phyloP scores from a whole-genome alignment of 2,329 filamentous ascomycete genomes.

The Exophiala calicioides region DNA sequence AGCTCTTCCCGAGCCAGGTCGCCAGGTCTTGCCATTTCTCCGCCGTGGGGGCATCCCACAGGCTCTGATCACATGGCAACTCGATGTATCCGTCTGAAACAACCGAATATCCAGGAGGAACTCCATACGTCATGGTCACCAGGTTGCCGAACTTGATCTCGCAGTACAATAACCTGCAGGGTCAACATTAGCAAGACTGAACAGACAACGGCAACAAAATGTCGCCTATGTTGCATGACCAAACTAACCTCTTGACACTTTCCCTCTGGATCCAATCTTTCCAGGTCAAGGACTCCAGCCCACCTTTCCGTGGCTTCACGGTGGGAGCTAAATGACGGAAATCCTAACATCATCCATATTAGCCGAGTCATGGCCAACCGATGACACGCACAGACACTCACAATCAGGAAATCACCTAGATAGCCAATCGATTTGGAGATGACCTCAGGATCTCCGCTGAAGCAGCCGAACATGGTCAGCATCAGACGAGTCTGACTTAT shows the following conservation, averaged over 20 bases:
- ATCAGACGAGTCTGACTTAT: slow-evolving; percentile 36
- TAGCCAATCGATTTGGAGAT: slow-evolving; percentile 29
- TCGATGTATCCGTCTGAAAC: slow-evolving; percentile 39
- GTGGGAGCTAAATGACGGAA: slow-evolving; percentile 18
- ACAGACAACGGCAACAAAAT: too few relatives aligned
- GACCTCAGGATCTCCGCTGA: slow-evolving; percentile 33
- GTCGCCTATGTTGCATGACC: too few relatives aligned
- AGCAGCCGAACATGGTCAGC: slow-evolving; percentile 34
- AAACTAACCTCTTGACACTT: slow-evolving; percentile 31
- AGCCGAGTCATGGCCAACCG: too few relatives aligned
- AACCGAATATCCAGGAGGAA: slow-evolving; percentile 36
- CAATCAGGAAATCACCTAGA: slow-evolving; percentile 24
- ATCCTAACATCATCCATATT: slow-evolving; percentile 15
- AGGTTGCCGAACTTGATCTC: slow-evolving; percentile 38
- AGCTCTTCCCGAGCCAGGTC: slow-evolving; percentile 5
- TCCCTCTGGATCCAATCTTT: slow-evolving; percentile 36
- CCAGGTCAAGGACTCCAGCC: slow-evolving; percentile 28
- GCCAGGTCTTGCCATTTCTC: slow-evolving; percentile 33
- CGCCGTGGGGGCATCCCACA: slow-evolving; percentile 37
- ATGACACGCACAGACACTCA: not conserved
- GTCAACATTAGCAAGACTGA: slow-evolving; percentile 4
- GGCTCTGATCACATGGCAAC: slow-evolving; percentile 36
- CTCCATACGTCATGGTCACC: slow-evolving; percentile 37
- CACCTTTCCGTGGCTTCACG: slow-evolving; percentile 11
- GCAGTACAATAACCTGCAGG: slow-evolving; percentile 35